Evolutionary conservation across 805 yeast genomes (phyloP).

Genomic region (Isabelozyma rhagii): DNA sequence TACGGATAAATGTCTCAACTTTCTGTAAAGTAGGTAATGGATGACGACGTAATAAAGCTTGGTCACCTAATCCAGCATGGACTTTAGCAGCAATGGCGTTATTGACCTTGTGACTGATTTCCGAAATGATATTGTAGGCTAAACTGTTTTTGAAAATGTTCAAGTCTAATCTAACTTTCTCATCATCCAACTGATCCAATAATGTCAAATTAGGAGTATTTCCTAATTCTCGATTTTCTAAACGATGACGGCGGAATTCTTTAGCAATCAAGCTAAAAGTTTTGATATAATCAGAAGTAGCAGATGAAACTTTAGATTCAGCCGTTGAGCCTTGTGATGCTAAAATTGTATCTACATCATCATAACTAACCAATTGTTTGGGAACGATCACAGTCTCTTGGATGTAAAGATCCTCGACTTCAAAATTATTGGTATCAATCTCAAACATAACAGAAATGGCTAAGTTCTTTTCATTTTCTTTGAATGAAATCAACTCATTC

Average conservation of each 20-base stretch:
- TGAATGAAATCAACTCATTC: constrained; percentile 58
- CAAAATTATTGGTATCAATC: constrained; percentile 68
- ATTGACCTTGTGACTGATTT: constrained; percentile 78
- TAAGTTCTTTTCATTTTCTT: constrained; percentile 55
- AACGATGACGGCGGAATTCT: constrained; percentile 68
- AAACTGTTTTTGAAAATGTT: constrained; percentile 65
- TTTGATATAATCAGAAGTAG: constrained; percentile 62
- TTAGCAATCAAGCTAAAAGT: constrained; percentile 63
- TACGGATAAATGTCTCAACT: constrained; percentile 73
- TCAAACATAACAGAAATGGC: constrained; percentile 78
- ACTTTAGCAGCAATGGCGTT: constrained; percentile 79
- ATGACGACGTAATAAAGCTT: constrained; percentile 83
- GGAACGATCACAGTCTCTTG: constrained; percentile 71
- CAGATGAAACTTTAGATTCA: constrained; percentile 39
- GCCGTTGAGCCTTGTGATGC: constrained; percentile 11
- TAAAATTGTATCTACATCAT: constrained; percentile 53
- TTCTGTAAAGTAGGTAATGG: constrained; percentile 79
- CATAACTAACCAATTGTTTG: constrained; percentile 52
- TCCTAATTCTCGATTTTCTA: constrained; percentile 47
- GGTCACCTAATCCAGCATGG: constrained; percentile 73
- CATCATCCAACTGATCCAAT: constrained; percentile 82
- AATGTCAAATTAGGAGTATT: constrained; percentile 57
- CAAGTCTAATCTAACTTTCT: constrained; percentile 65
- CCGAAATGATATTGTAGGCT: constrained; percentile 62
- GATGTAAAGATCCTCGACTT: constrained; percentile 72